Base-by-base conservation (phyloP, 1,139 yeast species). In the Nematodospora anomalae region DNA sequence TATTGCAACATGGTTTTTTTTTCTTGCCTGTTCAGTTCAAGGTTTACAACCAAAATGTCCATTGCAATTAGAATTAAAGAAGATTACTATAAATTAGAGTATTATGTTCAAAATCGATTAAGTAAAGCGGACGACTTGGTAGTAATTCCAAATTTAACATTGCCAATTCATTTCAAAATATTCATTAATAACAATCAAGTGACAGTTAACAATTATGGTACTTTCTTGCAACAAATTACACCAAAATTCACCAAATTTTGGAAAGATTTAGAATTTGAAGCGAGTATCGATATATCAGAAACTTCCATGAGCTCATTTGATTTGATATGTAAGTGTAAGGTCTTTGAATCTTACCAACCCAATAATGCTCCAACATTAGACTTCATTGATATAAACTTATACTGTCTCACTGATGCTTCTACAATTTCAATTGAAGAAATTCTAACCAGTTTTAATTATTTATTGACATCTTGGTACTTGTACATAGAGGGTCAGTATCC, bases 401-500 rank as follows among this genome's bases (percentile, higher is more conserved):
- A 20, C 9, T 41, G 38, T 26, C 28, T 41, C 14, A 36, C 42
- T 7, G 10, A 16, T 12, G 32, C 33, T 5, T 21, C 36, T 1
- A 31, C 32, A 4, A 26, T 55, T 6, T 23, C 28, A 3, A 31
- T 52, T 4, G 37, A 40, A 6, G 40, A 47, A 3, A 26, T 61
- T n/a, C 29, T 51, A 10, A 42, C 43, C 6, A 50, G 52, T n/a
- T 44, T 64, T 25, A 58, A 67, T 38, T 64, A 66, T 38, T 47
- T 60, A 33, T 41, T 65, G 30, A 42, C 48, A 3, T 58, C 69
- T 1, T 50, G 65, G 45, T 30, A 62, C 6, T 12, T 67, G 16
- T 49, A 61, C 14, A 45, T 64, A 18, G 75, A 69, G 43, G 40
- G 35, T 28, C 36, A 39, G 29, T 58, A 47, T 32, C 76, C 76